Conservation (phyloP, 257 asterid species). For the Paulownia fortunei region DNA sequence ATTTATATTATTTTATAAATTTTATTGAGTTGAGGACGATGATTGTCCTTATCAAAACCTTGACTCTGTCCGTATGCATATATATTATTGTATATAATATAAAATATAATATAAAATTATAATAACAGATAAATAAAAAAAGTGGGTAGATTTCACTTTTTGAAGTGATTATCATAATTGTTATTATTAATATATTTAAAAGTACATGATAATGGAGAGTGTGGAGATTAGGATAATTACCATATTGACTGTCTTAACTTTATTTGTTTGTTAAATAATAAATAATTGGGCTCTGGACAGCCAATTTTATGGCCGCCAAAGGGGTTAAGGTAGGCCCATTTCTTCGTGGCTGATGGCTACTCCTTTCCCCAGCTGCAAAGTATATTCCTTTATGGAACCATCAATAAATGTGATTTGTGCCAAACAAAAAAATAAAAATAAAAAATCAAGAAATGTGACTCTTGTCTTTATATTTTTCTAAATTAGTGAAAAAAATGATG, state of each 20-base stretch:
- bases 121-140: too few relatives aligned
- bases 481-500: too few relatives aligned
- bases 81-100: too few relatives aligned
- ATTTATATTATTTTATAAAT: too few relatives aligned
- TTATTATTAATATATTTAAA: not conserved
- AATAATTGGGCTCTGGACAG: not conserved
- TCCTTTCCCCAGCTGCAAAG: not conserved
- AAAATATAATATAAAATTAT: too few relatives aligned
- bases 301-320: not conserved
- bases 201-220: not conserved
- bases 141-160: not conserved
- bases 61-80: too few relatives aligned
- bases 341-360: not conserved
- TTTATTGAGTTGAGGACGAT: too few relatives aligned
- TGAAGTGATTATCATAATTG: not conserved
- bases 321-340: not conserved
- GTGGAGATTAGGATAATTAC: not conserved
- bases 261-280: not conserved
- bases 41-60: too few relatives aligned
- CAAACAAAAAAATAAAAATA: too few relatives aligned
- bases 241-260: not conserved
- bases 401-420: too few relatives aligned
- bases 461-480: not conserved
- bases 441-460: too few relatives aligned
- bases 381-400: constrained; percentile 9